phyloP scores from a whole-genome alignment of 495 filamentous ascomycete genomes.

The Penicillium atrosanguineum region DNA sequence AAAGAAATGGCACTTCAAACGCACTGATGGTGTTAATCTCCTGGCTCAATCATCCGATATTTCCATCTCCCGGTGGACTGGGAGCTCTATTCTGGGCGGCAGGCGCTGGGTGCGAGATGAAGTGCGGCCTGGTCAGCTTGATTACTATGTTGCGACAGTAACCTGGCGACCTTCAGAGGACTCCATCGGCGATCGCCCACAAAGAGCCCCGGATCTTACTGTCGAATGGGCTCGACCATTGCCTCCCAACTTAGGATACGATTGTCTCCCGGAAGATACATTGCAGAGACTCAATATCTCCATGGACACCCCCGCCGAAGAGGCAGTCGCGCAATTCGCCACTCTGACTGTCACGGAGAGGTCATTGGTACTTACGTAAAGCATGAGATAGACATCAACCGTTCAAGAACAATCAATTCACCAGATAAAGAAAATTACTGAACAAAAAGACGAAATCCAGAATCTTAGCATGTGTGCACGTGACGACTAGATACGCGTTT shows the following conservation, averaged over 20 bases:
- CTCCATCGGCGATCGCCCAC: not conserved
- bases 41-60: constrained; percentile 9
- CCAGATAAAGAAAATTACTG: not conserved
- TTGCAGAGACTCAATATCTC: not conserved
- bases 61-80: constrained; percentile 24
- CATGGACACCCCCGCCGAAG: not conserved
- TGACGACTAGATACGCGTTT: constrained; percentile 21
- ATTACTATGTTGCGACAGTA: constrained; percentile 27
- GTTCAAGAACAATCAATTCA: not conserved
- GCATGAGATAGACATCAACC: not conserved
- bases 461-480: constrained; percentile 5
- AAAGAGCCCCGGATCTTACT: not conserved
- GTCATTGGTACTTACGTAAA: not conserved
- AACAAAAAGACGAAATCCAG: not conserved
- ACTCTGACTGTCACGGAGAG: not conserved
- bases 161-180: constrained; percentile 18
- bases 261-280: not conserved
- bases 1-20: constrained; percentile 25
- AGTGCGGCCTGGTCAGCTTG: constrained; percentile 20
- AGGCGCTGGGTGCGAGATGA: constrained; percentile 30
- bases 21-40: constrained; percentile 8
- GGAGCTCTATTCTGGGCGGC: constrained; percentile 19
- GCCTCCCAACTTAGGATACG: not conserved
- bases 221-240: not conserved
- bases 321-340: not conserved